Evolutionary conservation across 306 rosid species (phyloP).

Genomic region (Purshia tridentata): DNA sequence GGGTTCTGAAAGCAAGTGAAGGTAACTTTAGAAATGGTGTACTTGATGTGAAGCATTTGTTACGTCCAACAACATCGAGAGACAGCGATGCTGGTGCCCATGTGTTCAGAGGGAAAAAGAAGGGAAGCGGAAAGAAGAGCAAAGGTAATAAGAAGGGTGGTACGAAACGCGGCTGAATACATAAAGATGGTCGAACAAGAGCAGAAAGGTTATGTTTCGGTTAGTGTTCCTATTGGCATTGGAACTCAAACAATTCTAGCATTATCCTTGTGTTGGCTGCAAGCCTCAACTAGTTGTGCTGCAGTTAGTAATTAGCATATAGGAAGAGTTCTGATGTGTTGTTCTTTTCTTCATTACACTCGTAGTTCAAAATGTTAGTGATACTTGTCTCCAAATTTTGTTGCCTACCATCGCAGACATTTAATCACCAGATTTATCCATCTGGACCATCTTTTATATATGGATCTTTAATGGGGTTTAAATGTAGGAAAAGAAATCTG

Average conservation of each 20-base stretch:
- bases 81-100: constrained; percentile 20
- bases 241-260: neutral
- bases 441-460: no score
- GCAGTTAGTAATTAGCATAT: neutral
- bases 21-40: constrained; percentile 73
- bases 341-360: no score
- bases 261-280: neutral
- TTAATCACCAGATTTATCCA: no score
- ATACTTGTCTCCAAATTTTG: no score
- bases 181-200: neutral
- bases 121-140: constrained; percentile 37
- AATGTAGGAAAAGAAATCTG: no score
- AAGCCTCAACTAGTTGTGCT: neutral
- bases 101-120: constrained; percentile 29
- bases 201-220: neutral
- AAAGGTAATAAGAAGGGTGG: constrained; percentile 35
- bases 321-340: neutral
- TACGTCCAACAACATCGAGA: constrained; percentile 43
- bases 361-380: no score
- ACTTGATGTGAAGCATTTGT: constrained; percentile 67
- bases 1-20: constrained; percentile 54
- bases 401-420: no score
- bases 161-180: constrained; percentile 33
- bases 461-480: no score
- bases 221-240: neutral